Evolutionary conservation across 129 eudicot species (phyloP).

Genomic region (Centaurea solstitialis): DNA sequence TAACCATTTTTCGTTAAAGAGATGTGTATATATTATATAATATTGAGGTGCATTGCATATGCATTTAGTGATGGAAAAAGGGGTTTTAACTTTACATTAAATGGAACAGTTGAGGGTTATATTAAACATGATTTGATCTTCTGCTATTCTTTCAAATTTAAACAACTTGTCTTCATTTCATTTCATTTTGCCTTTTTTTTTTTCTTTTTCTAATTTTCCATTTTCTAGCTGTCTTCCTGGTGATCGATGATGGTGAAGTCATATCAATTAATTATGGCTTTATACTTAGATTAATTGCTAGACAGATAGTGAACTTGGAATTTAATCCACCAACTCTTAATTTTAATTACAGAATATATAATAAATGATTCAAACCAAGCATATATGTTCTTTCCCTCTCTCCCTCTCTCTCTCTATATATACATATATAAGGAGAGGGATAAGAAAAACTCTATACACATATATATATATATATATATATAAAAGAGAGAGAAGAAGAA

Average conservation of each 20-base stretch:
- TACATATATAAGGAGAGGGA: too few species aligned
- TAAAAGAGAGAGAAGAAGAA: too few species aligned
- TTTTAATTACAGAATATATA: constrained; percentile 6
- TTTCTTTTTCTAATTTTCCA: not conserved
- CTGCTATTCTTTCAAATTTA: constrained; percentile 31
- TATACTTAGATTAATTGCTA: constrained; percentile 25
- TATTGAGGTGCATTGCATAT: too few species aligned
- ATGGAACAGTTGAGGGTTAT: constrained; percentile 16
- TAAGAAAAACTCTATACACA: too few species aligned
- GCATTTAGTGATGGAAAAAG: constrained; percentile 22
- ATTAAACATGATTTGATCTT: constrained; percentile 34
- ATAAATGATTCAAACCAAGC: constrained; percentile 24
- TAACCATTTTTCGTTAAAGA: too few species aligned
- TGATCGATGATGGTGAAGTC: constrained; percentile 37
- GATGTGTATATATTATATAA: too few species aligned
- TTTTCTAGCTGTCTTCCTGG: constrained; percentile 41
- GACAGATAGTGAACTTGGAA: constrained; percentile 42
- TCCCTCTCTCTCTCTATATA: too few species aligned
- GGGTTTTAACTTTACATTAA: constrained; percentile 4
- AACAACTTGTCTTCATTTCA: constrained; percentile 17
- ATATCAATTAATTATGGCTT: constrained; percentile 36
- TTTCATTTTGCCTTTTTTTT: not conserved
- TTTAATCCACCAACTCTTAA: constrained; percentile 40
- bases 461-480: too few species aligned
- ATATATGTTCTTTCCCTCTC: too few species aligned